phyloP scores from a whole-genome alignment of 805 yeast species.

The Yamadazyma sp. region DNA sequence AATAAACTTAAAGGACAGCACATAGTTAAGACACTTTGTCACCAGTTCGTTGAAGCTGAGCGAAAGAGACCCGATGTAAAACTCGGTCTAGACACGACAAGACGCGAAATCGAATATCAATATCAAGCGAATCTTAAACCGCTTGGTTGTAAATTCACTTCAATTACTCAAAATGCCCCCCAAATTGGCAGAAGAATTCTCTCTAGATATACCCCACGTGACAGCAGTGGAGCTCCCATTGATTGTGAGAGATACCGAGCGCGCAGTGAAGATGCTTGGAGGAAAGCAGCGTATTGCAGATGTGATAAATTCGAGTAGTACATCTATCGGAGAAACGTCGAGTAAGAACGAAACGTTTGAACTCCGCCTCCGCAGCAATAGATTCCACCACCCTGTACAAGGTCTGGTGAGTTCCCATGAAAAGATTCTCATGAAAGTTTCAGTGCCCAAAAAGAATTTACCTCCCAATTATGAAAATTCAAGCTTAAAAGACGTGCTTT shows the following conservation, averaged over 20 bases:
- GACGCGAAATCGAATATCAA: too few relatives aligned
- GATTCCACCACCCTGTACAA: conserved; percentile 61
- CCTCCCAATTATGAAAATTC: conserved; percentile 38
- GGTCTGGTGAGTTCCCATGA: conserved; percentile 54
- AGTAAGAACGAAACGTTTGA: conserved; percentile 25
- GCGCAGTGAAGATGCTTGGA: conserved; percentile 70
- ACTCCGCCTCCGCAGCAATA: conserved; percentile 40
- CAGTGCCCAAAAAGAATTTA: conserved; percentile 56
- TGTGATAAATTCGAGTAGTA: conserved; percentile 39
- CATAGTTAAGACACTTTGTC: too few relatives aligned
- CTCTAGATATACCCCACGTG: conserved; percentile 72
- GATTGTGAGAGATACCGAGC: conserved; percentile 57
- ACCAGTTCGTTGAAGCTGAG: too few relatives aligned
- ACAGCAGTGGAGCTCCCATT: conserved; percentile 80
- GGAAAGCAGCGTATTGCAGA: conserved; percentile 48
- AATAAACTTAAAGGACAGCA: too few relatives aligned
- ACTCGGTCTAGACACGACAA: too few relatives aligned
- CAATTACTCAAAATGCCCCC: too few relatives aligned
- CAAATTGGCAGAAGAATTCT: conserved; percentile 55
- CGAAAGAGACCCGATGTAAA: too few relatives aligned
- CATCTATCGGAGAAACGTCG: conserved; percentile 14
- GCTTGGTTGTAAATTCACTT: too few relatives aligned
- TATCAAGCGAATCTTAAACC: too few relatives aligned
- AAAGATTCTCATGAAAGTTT: conserved; percentile 56
- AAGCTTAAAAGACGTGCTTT: conserved; percentile 42